These are phyloP conservation scores for Tetracladium maxilliforme DNA, from an alignment of 2,329 filamentous ascomycete species.

Conservation along the genomic window DNA sequence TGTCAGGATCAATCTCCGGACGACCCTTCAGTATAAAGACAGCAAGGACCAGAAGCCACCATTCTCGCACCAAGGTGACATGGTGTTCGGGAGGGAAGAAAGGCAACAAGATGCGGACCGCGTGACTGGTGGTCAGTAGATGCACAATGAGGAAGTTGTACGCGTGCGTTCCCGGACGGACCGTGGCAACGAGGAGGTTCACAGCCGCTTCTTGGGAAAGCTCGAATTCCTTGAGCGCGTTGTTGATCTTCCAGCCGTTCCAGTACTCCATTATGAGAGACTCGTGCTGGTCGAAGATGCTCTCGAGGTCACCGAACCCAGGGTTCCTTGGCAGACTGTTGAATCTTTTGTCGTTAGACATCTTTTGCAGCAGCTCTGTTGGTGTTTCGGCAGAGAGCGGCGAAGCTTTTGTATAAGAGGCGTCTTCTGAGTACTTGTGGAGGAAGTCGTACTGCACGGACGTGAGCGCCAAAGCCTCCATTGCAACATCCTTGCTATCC, in stretches of 20 bases:
- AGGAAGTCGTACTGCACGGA: conserved; percentile 41
- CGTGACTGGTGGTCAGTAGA: conserved; percentile 73
- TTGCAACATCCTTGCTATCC: conserved; percentile 68
- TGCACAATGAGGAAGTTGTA: conserved; percentile 81
- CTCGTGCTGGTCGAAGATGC: conserved; percentile 55
- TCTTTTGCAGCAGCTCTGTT: conserved; percentile 54
- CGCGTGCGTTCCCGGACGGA: conserved; percentile 38
- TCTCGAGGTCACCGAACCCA: conserved; percentile 47
- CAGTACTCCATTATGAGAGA: conserved; percentile 69
- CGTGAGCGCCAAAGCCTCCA: conserved; percentile 69
- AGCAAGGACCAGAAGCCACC: conserved; percentile 73
- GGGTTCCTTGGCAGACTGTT: conserved; percentile 46
- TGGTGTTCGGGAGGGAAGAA: conserved; percentile 62
- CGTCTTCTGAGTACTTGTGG: conserved; percentile 57
- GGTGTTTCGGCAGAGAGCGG: conserved; percentile 46
- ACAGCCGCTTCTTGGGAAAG: conserved; percentile 50
- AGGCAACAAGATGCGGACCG: conserved; percentile 73
- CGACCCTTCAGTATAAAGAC: conserved; percentile 66
- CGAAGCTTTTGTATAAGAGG: conserved; percentile 52
- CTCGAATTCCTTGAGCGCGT: conserved; percentile 62
- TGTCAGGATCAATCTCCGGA: conserved; percentile 54
- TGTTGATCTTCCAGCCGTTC: conserved; percentile 67
- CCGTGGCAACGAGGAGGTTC: conserved; percentile 46
- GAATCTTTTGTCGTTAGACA: conserved; percentile 56
- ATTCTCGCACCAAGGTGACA: conserved; percentile 60